Conservation (phyloP, 768 basidiomycete genomes). For the Naganishia vishniacii region DNA sequence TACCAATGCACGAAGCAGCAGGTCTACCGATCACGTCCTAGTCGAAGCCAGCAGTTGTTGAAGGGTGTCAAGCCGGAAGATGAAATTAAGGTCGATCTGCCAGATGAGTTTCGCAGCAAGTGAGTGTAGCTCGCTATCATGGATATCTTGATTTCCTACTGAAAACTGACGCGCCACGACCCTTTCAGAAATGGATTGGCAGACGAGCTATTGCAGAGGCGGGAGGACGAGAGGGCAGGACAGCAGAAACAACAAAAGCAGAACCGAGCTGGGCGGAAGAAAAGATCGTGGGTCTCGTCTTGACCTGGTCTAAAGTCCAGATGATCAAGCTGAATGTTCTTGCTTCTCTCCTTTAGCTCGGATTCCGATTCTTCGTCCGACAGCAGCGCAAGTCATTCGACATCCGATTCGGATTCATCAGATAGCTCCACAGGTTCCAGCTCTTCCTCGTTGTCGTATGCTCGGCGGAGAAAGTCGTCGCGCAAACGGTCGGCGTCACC, state of each 20-base stretch:
- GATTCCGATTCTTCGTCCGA: not conserved
- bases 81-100: conserved; percentile 76
- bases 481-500: not conserved
- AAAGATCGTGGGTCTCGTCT: conserved; percentile 2
- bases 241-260: not conserved
- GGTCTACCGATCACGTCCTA: conserved; percentile 83
- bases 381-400: conserved; percentile 5
- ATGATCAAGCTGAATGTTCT: not conserved
- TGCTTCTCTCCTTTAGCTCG: not conserved
- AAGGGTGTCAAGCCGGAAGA: conserved; percentile 66
- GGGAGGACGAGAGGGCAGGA: conserved; percentile 29
- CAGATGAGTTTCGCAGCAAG: conserved; percentile 78
- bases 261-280: not conserved
- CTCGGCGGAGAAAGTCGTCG: not conserved
- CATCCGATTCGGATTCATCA: not conserved
- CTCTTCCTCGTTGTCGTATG: not conserved
- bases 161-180: not conserved
- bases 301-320: no score
- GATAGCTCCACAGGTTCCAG: no score
- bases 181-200: conserved; percentile 16
- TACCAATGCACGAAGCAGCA: conserved; percentile 78
- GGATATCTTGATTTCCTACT: not conserved
- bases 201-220: conserved; percentile 24
- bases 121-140: not conserved
- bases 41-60: conserved; percentile 76